A percentile compares a stretch with the other conserved stretches of the same genome.
Conservation (phyloP, 352 stramenopile genomes). For the Globisporangium orthogonon region DNA sequence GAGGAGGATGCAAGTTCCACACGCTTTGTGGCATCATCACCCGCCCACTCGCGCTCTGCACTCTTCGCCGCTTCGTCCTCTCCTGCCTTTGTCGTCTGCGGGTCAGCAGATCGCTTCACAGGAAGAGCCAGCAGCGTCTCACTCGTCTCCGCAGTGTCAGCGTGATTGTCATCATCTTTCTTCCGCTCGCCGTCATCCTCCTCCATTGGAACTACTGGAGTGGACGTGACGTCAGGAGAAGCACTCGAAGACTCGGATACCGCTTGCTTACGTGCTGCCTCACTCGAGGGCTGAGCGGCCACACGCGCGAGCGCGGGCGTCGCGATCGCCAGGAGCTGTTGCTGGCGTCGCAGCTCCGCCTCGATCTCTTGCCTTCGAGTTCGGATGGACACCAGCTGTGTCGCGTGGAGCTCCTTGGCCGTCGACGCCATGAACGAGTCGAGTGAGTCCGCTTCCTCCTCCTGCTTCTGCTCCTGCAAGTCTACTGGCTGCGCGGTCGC, state of each 20-base stretch:
- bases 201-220: neutral
- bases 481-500: neutral
- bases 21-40: neutral
- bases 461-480: slow-evolving; percentile 7
- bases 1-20: no score
- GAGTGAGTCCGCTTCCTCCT: slow-evolving; percentile 36
- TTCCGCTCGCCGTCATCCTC: neutral
- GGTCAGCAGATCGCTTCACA: neutral
- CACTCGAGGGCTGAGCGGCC: neutral
- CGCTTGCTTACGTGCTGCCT: neutral
- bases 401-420: slow-evolving; percentile 37
- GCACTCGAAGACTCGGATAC: neutral
- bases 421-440: slow-evolving; percentile 65
- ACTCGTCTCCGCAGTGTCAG: no score
- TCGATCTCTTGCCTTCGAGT: slow-evolving; percentile 25
- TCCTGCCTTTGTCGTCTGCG: neutral
- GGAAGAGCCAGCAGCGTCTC: neutral
- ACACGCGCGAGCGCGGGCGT: slow-evolving; percentile 36
- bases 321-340: slow-evolving; percentile 39
- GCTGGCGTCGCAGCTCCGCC: slow-evolving; percentile 34
- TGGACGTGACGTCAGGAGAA: no score
- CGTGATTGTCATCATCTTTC: no score
- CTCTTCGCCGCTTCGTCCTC: neutral
- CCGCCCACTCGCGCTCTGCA: neutral
- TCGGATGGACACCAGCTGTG: slow-evolving; percentile 19